phyloP scores from a whole-genome alignment of 768 basidiomycete species.

The Ramaria sp. region DNA sequence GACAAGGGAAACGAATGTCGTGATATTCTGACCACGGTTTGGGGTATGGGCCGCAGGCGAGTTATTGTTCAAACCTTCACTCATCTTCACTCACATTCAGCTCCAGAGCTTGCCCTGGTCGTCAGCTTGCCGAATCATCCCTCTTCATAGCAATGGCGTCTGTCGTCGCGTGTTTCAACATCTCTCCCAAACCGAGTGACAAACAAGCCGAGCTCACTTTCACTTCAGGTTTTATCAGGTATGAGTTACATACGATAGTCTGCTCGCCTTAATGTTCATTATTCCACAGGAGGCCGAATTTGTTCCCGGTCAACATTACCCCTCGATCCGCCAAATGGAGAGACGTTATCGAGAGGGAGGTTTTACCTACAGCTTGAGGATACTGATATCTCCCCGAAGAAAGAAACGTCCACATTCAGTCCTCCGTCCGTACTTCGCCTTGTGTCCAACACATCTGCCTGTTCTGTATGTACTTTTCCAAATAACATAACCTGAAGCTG shows the following conservation, averaged over 20 bases:
- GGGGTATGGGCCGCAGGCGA: conserved; percentile 5
- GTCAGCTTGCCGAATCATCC: conserved; percentile 11
- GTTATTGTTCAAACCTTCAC: background rate
- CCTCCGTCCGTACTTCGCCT: too few relatives aligned
- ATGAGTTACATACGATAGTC: background rate
- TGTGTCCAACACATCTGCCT: too few relatives aligned
- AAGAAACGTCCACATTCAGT: too few relatives aligned
- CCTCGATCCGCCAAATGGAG: conserved; percentile 2
- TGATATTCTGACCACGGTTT: background rate
- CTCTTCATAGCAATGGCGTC: conserved; percentile 14
- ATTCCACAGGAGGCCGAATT: background rate
- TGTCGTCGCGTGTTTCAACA: conserved; percentile 12
- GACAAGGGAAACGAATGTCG: background rate
- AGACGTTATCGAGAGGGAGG: conserved; percentile 1
- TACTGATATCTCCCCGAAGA: background rate
- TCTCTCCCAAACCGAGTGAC: conserved; percentile 1
- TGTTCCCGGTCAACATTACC: conserved; percentile 1
- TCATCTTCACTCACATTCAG: conserved; percentile 13
- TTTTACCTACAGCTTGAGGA: background rate
- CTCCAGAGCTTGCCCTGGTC: conserved; percentile 15
- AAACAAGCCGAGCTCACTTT: background rate
- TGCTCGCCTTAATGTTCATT: background rate
- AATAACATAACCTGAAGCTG: too few relatives aligned
- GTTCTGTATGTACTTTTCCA: too few relatives aligned
- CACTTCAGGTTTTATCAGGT: conserved; percentile 5